A percentile compares a stretch with the other conserved stretches of the same genome.
Evolutionary conservation across 2,329 filamentous ascomycete genomes (phyloP).

Genomic region (Penicillium paneum): DNA sequence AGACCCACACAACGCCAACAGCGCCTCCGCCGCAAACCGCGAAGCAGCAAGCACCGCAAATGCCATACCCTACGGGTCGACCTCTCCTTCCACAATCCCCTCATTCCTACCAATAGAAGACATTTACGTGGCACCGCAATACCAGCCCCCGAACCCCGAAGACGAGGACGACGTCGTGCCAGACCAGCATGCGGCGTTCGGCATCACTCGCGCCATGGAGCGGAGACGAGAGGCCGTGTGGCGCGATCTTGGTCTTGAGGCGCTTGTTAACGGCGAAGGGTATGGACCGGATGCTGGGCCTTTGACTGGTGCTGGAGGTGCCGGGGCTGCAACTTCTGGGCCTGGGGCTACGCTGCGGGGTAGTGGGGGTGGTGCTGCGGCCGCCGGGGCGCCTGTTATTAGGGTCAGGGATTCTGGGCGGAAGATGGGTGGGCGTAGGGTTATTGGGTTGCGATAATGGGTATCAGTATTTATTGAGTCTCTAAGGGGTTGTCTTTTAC

Average conservation of each 20-base stretch:
- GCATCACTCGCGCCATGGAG: constrained; percentile 61
- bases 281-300: constrained; percentile 15
- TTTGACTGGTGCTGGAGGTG: constrained; percentile 20
- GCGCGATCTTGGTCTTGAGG: constrained; percentile 57
- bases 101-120: constrained; percentile 55
- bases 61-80: constrained; percentile 30
- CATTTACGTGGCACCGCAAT: constrained; percentile 58
- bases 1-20: constrained; percentile 1
- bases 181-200: constrained; percentile 65
- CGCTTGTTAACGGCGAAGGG: constrained; percentile 43
- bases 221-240: constrained; percentile 53
- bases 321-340: constrained; percentile 12
- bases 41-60: constrained; percentile 8
- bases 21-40: not conserved
- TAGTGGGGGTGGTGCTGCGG: constrained; percentile 18
- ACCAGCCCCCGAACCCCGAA: constrained; percentile 63
- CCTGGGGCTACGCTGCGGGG: constrained; percentile 20
- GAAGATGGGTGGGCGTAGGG: constrained; percentile 40
- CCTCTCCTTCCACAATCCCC: constrained; percentile 34
- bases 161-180: constrained; percentile 67
- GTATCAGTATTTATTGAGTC: not conserved
- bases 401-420: constrained; percentile 31
- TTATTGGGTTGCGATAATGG: constrained; percentile 30
- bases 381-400: constrained; percentile 17
- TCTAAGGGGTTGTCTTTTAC: not conserved